Conservation (phyloP, 345 rosid species). For the Cardamine resedifolia region DNA sequence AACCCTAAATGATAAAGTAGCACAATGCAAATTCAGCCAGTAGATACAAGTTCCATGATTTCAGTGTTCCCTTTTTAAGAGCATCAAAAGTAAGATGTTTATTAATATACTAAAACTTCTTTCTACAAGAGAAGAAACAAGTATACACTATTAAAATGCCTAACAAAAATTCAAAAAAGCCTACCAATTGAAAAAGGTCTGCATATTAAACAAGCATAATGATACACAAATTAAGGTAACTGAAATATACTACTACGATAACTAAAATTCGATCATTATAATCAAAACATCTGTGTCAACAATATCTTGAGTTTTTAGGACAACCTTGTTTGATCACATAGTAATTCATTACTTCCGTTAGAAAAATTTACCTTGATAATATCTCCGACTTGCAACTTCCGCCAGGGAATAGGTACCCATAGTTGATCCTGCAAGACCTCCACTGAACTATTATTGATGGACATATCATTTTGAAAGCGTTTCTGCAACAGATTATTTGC, state of each 20-base stretch:
- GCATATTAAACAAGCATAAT: background rate
- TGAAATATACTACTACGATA: background rate
- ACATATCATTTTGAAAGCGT: conserved; percentile 94
- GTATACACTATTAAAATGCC: background rate
- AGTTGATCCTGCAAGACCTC: conserved; percentile 83
- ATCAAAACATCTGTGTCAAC: background rate
- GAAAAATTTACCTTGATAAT: conserved; percentile 59
- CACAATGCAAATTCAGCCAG: background rate
- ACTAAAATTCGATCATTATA: background rate
- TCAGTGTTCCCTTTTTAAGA: background rate
- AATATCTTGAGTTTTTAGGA: background rate
- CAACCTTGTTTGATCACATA: background rate
- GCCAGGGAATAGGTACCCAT: conserved; percentile 84
- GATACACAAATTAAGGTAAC: background rate
- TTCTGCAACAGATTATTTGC: conserved; percentile 57
- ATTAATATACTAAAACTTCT: background rate
- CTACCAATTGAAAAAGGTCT: background rate
- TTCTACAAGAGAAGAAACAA: background rate
- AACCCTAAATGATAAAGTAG: background rate
- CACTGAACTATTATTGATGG: conserved; percentile 71
- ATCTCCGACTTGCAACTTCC: conserved; percentile 97
- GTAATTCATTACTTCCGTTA: background rate
- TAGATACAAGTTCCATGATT: too few species aligned
- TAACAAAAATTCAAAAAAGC: background rate
- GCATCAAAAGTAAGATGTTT: background rate